Base-by-base conservation (phyloP, 176 grass and related monocot genomes). In the Cocos nucifera region DNA sequence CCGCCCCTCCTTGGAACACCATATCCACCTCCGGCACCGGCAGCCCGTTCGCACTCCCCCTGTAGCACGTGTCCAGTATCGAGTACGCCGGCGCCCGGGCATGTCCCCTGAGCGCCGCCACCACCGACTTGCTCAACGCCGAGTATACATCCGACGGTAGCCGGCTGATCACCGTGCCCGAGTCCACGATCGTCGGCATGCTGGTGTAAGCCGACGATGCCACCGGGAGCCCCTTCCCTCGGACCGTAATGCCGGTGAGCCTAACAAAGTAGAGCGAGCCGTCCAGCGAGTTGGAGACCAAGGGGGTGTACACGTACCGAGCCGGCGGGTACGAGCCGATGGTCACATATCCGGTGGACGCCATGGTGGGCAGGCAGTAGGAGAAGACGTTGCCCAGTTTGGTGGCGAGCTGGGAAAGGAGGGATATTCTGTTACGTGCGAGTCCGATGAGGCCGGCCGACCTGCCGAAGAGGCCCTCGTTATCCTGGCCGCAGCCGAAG, bases 61-160 rank as follows among this genome's bases (percentile, higher is more conserved):
- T 61, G 58, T 82, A 95, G 81, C 89, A 95, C 7, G 89, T 95
- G 71, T 95, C 85, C 48, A 95, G 60, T 66, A 88, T 85, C 0
- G 74, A 79, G 66, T 62, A 77, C 2, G 78, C 78, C 0, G 81
- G 66, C 3, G 84, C 75, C 17, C 78, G 71, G 0, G 69, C 23
- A 16, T 29, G 19, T 5, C 60, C 61, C 3, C 16, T 27, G 71
- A 88, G 81, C 26, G 85, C 85, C 1, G 56, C 72, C 6, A 18
- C 68, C 44, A 95, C 27, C 25, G 85, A 81, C 72, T 74, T 74
- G 78, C 81, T 80, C 25, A 95, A 79, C 69, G 81, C 89, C 17
- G 59, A 19, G 70, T 95, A 79, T n/a, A 95, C 85, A 49, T 67
- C 59, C 27, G 69, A 61, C 4, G 89, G 89, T 22, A 95, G 72